Evolutionary conservation across 768 basidiomycete species (phyloP).

Genomic region (Boletus barrowsii): DNA sequence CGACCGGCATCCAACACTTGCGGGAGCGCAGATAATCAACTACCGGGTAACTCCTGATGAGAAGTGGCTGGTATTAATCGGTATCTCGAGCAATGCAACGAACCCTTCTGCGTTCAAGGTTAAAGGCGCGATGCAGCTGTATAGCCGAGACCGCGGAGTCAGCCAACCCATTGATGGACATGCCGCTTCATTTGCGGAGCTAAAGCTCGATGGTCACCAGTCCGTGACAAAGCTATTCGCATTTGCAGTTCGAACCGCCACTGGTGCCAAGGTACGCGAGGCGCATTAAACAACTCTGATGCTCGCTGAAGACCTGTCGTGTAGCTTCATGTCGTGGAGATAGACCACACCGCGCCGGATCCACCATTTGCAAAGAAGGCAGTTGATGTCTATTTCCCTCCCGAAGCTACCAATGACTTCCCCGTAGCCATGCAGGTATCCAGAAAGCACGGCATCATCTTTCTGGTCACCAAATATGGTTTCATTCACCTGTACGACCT

Average conservation of each 20-base stretch:
- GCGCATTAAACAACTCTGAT: background rate
- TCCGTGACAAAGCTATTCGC: conserved; percentile 87
- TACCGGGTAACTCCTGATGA: conserved; percentile 91
- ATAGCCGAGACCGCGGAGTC: conserved; percentile 87
- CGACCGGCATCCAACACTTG: conserved; percentile 92
- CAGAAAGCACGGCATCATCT: conserved; percentile 93
- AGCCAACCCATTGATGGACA: conserved; percentile 99
- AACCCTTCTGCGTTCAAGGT: conserved; percentile 98
- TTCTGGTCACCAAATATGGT: conserved; percentile 97
- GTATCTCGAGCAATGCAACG: conserved; percentile 87
- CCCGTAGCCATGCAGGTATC: conserved; percentile 99
- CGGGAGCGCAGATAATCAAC: conserved; percentile 97
- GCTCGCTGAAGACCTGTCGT: conserved; percentile 8
- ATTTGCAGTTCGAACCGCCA: conserved; percentile 94
- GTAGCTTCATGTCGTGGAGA: conserved; percentile 96
- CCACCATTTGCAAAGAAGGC: conserved; percentile 95
- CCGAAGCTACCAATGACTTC: conserved; percentile 97
- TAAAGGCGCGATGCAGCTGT: conserved; percentile 97
- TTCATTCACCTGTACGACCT: conserved; percentile 99
- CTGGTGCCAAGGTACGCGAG: conserved; percentile 85
- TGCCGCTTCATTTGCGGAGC: conserved; percentile 91
- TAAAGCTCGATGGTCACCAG: conserved; percentile 87
- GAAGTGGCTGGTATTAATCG: conserved; percentile 96
- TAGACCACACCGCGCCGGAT: conserved; percentile 91
- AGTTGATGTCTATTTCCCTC: conserved; percentile 98